Base-by-base conservation (phyloP, 2,329 filamentous ascomycete species). In the Tolypocladium inflatum region DNA sequence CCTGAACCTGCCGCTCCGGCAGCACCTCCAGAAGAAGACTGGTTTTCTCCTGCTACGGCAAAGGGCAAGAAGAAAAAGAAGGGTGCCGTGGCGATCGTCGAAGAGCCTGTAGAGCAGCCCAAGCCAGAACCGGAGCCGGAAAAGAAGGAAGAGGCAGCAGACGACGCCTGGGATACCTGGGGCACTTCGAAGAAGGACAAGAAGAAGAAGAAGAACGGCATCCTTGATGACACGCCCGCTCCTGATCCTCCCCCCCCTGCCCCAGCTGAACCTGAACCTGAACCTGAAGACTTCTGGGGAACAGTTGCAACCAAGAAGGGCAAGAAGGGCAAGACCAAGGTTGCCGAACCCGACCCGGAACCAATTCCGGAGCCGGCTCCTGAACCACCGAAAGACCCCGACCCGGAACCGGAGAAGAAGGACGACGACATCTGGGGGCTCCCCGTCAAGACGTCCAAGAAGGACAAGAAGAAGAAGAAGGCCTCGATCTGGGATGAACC, bases 21-120 rank as follows among this genome's bases (percentile, higher is more conserved):
- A 5, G 51, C 57, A n/a, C 45, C 48, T n/a, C 42, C 54, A 4
- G 66, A 63, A 51, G 64, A 67, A 54, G 61, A 60, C 42, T 66
- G 60, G 57, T 58, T 64, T 17, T 48, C 60, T 23, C 48, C 64
- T 21, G 51, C 61, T 2, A 64, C 65, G 3, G 2, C 48, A 10
- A 73, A 71, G 63, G 75, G 71, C 62, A 65, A 67, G 62, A 76
- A 75, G 61, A 76, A 73, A 60, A 76, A 72, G 61, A 70, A 66
- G 52, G 66, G 60, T 15, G 58, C 64, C 8, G 54, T 63, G 19
- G 39, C 54, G 13, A 33, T 53, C 50, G 63, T 69, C 59, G 64
- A 67, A 26, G 63, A 66, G 11, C 55, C 63, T 37, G 62, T 57
- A 19, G 65, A 63, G 23, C 63, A 64, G 45, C 58, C 64, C 0